Base-by-base conservation (phyloP, 2,329 filamentous ascomycete genomes). In the Fusarium equiseti region DNA sequence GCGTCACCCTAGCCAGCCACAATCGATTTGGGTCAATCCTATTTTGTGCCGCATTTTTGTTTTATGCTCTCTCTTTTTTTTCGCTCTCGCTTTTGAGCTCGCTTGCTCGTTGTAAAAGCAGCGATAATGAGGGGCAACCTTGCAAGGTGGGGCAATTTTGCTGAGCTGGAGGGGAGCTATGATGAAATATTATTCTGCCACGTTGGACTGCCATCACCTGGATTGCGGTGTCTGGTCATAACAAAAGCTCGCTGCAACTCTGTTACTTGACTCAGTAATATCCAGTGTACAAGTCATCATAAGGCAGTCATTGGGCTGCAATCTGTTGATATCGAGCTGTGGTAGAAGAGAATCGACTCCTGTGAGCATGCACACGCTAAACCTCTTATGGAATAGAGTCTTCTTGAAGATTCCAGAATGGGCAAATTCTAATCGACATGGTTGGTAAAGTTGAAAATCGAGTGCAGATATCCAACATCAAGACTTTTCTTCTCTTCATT, bases 51-150 rank as follows among this genome's bases (percentile, higher is more conserved):
- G 16, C 53, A 38, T 46, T 43, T 40, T 51, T 55, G 42, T 60
- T 56, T 54, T 8, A 38, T 22, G 16, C 40, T 22, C 20, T 35
- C 32, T 38, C 16, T 35, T 32, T 51, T 16, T 55, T 67, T 70
- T 69, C 66, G 59, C 46, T 68, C 59, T 73, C 64, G 50, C 54
- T 66, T 59, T 26, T 20, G 24, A 29, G 55, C 58, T 60, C 49
- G 45, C 50, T 38, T 59, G 31, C 49, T 56, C 38, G 50, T 51
- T 51, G 53, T 54, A 73, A 89, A 48, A 92, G 87, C 45, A 91
- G 90, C 71, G 91, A 92, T 13, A 90, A n/a, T 13, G 90, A n/a
- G 82, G 86, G 76, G 88, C 92, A 71, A 83, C 60, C 35, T 68
- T 27, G 86, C 83, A 16, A 79, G 59, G 88, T 86, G 44, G 91